Percentiles rank a stretch among this genome's conserved stretches.
These are phyloP conservation scores for Didymella arachidicola DNA, from an alignment of 2,329 filamentous ascomycete genomes.

Conservation along the genomic window DNA sequence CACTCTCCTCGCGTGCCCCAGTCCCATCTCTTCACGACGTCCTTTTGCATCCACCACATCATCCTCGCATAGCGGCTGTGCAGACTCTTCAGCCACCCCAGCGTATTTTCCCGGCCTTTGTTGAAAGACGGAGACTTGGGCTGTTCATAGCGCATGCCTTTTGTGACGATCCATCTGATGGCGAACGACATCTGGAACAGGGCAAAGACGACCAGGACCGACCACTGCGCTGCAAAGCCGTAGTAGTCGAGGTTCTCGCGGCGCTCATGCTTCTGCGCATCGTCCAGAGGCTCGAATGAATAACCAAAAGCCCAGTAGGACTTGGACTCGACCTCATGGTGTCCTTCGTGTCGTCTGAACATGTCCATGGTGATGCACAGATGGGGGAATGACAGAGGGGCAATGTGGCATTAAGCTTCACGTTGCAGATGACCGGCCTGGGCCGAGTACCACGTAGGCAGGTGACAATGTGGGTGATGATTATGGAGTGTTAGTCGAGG, in stretches of 20 bases:
- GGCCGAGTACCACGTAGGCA: conserved; percentile 2
- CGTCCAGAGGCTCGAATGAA: conserved; percentile 61
- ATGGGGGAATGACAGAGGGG: not conserved
- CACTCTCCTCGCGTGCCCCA: conserved; percentile 63
- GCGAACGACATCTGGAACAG: conserved; percentile 54
- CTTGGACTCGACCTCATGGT: conserved; percentile 35
- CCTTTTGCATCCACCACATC: conserved; percentile 57
- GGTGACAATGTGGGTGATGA: conserved; percentile 3
- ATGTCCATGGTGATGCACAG: conserved; percentile 24
- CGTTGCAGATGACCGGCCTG: not conserved
- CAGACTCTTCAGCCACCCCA: conserved; percentile 35
- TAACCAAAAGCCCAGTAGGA: conserved; percentile 54
- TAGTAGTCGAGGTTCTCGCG: conserved; percentile 63
- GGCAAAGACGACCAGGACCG: conserved; percentile 57
- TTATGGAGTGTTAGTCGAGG: conserved; percentile 10
- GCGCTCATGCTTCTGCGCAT: conserved; percentile 59
- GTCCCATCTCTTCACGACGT: conserved; percentile 53
- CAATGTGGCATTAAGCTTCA: conserved; percentile 9
- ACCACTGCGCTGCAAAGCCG: conserved; percentile 64
- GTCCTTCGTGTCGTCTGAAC: conserved; percentile 33
- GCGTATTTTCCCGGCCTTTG: conserved; percentile 36
- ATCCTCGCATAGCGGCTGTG: conserved; percentile 38
- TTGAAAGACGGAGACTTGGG: conserved; percentile 55
- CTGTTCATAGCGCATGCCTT: conserved; percentile 40
- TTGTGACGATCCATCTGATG: conserved; percentile 41